These are phyloP conservation scores for Phytophthora megakarya DNA, from an alignment of 352 stramenopile species.

Conservation along the genomic window DNA sequence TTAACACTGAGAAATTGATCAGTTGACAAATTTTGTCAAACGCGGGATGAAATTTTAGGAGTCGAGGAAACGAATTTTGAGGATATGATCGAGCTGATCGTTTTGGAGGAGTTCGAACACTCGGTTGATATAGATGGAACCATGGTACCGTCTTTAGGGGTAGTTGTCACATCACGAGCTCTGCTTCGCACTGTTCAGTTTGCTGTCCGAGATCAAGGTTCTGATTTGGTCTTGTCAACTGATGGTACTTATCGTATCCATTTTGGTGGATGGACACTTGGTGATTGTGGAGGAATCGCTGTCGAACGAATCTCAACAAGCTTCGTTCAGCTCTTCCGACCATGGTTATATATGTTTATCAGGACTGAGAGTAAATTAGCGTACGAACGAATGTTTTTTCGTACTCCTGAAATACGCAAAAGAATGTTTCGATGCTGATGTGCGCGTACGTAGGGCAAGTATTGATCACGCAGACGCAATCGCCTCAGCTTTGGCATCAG, in stretches of 20 bases:
- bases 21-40: slow-evolving; percentile 5
- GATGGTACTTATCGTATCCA: slow-evolving; percentile 13
- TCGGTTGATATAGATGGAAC: neutral
- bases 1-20: slow-evolving; percentile 3
- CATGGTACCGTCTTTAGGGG: neutral
- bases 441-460: neutral
- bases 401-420: slow-evolving; percentile 9
- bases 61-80: slow-evolving; percentile 1
- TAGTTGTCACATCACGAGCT: slow-evolving; percentile 2
- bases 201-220: neutral
- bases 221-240: slow-evolving; percentile 3
- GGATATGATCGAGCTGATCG: slow-evolving; percentile 5
- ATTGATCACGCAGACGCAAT: slow-evolving; percentile 20
- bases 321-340: slow-evolving; percentile 13
- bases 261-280: slow-evolving; percentile 8
- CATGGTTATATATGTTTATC: slow-evolving; percentile 20
- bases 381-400: slow-evolving; percentile 10
- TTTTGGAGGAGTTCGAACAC: slow-evolving; percentile 15
- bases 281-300: slow-evolving; percentile 7
- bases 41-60: neutral
- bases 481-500: slow-evolving; percentile 3
- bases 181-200: slow-evolving; percentile 4
- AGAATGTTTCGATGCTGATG: slow-evolving; percentile 8
- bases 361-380: slow-evolving; percentile 3
- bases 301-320: neutral